Evolutionary conservation across 768 basidiomycete species (phyloP).

Genomic region (Chalciporus pseudorubinellus): DNA sequence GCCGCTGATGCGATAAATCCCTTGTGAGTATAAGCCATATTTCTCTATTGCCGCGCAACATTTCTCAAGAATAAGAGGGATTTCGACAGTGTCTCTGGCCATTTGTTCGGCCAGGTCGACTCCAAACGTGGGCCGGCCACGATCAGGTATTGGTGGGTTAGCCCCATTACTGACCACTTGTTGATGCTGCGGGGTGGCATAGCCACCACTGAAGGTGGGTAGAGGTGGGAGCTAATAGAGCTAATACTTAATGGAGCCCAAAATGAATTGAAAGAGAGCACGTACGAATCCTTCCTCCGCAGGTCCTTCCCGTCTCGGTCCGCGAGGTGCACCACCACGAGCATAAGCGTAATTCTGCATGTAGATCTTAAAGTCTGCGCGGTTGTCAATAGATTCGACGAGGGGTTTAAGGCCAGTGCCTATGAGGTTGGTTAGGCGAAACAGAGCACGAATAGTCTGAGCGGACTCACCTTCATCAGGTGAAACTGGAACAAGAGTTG

Average conservation of each 20-base stretch:
- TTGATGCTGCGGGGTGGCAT: conserved; percentile 27
- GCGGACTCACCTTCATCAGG: conserved; percentile 59
- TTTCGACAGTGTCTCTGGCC: conserved; percentile 84
- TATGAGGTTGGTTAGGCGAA: conserved; percentile 20
- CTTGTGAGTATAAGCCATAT: conserved; percentile 78
- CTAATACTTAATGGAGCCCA: conserved; percentile 1
- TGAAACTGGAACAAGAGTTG: conserved; percentile 71
- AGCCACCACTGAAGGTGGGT: conserved; percentile 39
- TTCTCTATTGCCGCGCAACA: conserved; percentile 92
- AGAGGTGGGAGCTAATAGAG: conserved; percentile 58
- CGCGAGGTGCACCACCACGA: conserved; percentile 61
- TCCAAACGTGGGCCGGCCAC: conserved; percentile 84
- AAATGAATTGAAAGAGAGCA: conserved; percentile 16
- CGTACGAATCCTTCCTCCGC: conserved; percentile 91
- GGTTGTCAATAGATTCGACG: conserved; percentile 90
- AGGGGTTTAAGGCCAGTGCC: conserved; percentile 79
- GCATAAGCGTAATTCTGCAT: conserved; percentile 98
- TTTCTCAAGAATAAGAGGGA: conserved; percentile 83
- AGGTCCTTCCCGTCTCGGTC: conserved; percentile 87
- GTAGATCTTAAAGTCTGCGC: conserved; percentile 90
- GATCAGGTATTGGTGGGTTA: conserved; percentile 45
- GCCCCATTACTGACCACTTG: conserved; percentile 26
- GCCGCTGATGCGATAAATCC: conserved; percentile 93
- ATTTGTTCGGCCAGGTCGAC: conserved; percentile 92
- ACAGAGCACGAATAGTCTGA: not conserved